Percentiles rank a stretch among this genome's conserved stretches.
Conservation (phyloP, 2,329 filamentous ascomycete genomes). For the Aspergillus ochraceoroseus region DNA sequence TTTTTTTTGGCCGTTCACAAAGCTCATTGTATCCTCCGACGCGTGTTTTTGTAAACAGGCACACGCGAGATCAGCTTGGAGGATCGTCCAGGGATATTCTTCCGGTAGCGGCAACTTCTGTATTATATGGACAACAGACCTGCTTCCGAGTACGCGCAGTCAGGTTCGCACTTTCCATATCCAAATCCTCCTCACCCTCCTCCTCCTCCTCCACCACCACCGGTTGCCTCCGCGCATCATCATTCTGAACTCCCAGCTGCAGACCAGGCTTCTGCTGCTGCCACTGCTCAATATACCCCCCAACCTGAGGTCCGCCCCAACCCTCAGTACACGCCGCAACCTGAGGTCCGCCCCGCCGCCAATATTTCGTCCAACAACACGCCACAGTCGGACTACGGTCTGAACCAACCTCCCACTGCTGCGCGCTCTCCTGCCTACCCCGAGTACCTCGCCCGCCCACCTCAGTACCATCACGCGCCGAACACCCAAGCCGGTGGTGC, state of each 20-base stretch:
- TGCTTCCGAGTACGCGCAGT: slow-evolving; percentile 74
- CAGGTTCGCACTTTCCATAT: slow-evolving; percentile 69
- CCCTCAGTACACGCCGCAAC: slow-evolving; percentile 71
- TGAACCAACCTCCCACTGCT: slow-evolving; percentile 64
- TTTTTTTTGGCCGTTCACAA: slow-evolving; percentile 19
- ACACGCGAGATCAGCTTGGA: slow-evolving; percentile 24
- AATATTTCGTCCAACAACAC: slow-evolving; percentile 74
- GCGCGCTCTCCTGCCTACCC: slow-evolving; percentile 80
- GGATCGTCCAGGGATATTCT: slow-evolving; percentile 21
- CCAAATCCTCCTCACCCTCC: no score
- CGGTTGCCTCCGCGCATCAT: slow-evolving; percentile 52
- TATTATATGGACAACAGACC: slow-evolving; percentile 56
- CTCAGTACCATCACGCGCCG: slow-evolving; percentile 67
- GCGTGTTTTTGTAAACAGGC: slow-evolving; percentile 29
- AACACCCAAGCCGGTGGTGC: slow-evolving; percentile 67
- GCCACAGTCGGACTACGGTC: slow-evolving; percentile 81
- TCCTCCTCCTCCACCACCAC: no score
- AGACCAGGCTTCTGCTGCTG: slow-evolving; percentile 88
- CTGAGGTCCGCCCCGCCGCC: slow-evolving; percentile 65
- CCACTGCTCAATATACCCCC: slow-evolving; percentile 39
- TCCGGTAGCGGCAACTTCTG: slow-evolving; percentile 26
- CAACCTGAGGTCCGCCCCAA: slow-evolving; percentile 38
- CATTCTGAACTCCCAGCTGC: slow-evolving; percentile 79
- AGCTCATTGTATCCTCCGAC: slow-evolving; percentile 31
- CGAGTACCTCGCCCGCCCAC: slow-evolving; percentile 74